Base-by-base conservation (phyloP, 2,329 filamentous ascomycete species). In the Phaeosphaeria sp. region DNA sequence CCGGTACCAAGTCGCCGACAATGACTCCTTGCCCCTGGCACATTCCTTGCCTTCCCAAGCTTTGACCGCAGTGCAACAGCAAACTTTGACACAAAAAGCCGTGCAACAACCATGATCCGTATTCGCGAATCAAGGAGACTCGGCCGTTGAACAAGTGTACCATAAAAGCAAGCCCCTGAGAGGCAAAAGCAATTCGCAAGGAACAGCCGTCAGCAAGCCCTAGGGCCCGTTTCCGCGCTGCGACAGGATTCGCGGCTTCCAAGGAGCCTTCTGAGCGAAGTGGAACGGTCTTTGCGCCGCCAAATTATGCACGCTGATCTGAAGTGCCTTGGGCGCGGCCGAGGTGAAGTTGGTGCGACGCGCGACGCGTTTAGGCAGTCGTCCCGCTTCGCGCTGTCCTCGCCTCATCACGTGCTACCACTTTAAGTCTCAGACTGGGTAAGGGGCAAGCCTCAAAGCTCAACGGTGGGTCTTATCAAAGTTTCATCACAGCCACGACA, bases 71-170 rank as follows among this genome's bases (percentile, higher is more conserved):
- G 51, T 54, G 44, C 53, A 51, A 56, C 59, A 56, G 56, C 57
- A 67, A 59, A 60, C 56, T 65, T 65, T 63, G 51, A 54, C 66
- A 65, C 63, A 67, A 60, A 59, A 67, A 65, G 62, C 67, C 52
- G 66, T 66, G 72, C 68, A 71, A 66, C 61, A 69, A 65, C 69
- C 68, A 72, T 55, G 58, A 52, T 51, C 64, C 55, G 68, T 20
- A 56, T 61, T 53, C 50, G 55, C 69, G 67, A 71, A 72, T 73
- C 64, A 72, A 63, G 53, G 53, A 59, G 57, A 44, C 21, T 51
- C 57, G 27, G 56, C 64, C 63, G 60, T 40, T 49, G 57, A 45
- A 53, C 25, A 24, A 55, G 25, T 60, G 56, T 58, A 60, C 64
- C 53, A 60, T 47, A 21, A 57, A 45, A 55, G 63, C 30, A 36